These are phyloP conservation scores for Barnettozyma siamensis DNA, from an alignment of 805 yeast species.

Conservation along the genomic window DNA sequence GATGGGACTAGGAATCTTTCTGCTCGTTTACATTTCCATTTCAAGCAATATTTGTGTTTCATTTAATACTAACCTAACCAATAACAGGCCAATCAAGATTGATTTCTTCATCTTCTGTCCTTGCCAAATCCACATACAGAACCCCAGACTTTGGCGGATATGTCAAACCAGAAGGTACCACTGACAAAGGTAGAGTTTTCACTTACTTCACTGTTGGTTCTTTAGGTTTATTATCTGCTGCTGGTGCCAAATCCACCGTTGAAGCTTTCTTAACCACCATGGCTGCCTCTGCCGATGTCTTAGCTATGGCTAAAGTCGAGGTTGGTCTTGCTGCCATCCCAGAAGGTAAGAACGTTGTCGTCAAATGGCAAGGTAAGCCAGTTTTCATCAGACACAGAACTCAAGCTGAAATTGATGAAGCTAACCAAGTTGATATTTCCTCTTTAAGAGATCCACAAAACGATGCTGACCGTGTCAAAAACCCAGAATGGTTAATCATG, in stretches of 20 bases:
- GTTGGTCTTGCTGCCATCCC: constrained; percentile 91
- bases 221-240: constrained; percentile 83
- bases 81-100: constrained; percentile 24
- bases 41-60: too few species aligned
- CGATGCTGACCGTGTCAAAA: constrained; percentile 89
- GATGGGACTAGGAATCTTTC: too few species aligned
- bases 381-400: constrained; percentile 99
- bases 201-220: constrained; percentile 98
- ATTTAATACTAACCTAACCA: constrained; percentile 8
- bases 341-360: constrained; percentile 95
- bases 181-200: constrained; percentile 77
- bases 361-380: constrained; percentile 99
- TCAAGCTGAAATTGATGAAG: constrained; percentile 86
- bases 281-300: constrained; percentile 98
- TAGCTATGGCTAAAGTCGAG: constrained; percentile 99
- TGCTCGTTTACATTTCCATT: too few species aligned
- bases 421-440: constrained; percentile 72
- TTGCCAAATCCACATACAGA: constrained; percentile 70
- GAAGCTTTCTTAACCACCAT: constrained; percentile 86
- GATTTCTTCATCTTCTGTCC: constrained; percentile 34
- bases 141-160: constrained; percentile 87
- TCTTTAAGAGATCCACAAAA: constrained; percentile 89
- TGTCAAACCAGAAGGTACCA: constrained; percentile 62
- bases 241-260: constrained; percentile 93
- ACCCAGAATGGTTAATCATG: constrained; percentile 99